A percentile compares a stretch with the other conserved stretches of the same genome.
phyloP scores from a whole-genome alignment of 176 grass and related monocot species.

The Musa troglodytarum region DNA sequence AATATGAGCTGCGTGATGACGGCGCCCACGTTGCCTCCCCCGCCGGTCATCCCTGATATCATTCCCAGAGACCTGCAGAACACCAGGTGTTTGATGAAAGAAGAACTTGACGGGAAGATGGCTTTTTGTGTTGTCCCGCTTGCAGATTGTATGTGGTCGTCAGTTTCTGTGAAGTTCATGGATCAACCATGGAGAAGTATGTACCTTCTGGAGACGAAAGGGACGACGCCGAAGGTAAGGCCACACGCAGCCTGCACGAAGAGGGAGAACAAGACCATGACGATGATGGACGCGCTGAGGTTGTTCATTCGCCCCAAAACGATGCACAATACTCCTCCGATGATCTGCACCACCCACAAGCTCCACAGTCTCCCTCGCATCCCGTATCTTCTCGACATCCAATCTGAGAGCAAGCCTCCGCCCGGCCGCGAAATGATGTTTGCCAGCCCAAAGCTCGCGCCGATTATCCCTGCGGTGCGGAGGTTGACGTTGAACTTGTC shows the following conservation, averaged over 20 bases:
- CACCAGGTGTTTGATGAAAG: neutral
- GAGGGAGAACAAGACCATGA: slow-evolving; percentile 86
- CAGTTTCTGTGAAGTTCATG: too few relatives aligned
- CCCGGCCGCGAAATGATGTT: slow-evolving; percentile 69
- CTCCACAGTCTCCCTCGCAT: slow-evolving; percentile 94
- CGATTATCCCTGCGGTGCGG: slow-evolving; percentile 53
- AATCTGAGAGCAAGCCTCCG: slow-evolving; percentile 64
- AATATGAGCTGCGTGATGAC: slow-evolving; percentile 88
- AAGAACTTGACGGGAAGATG: neutral
- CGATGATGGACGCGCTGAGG: slow-evolving; percentile 34
- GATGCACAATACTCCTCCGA: slow-evolving; percentile 56
- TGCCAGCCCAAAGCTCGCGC: slow-evolving; percentile 80
- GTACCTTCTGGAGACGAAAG: slow-evolving; percentile 64
- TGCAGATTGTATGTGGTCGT: too few relatives aligned
- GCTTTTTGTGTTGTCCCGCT: too few relatives aligned
- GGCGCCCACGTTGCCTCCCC: slow-evolving; percentile 69
- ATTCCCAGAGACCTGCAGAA: slow-evolving; percentile 55
- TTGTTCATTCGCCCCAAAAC: slow-evolving; percentile 41
- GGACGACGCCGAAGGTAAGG: slow-evolving; percentile 78
- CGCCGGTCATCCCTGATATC: slow-evolving; percentile 85
- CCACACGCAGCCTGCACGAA: slow-evolving; percentile 80
- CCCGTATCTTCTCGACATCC: slow-evolving; percentile 47
- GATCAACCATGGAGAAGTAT: neutral
- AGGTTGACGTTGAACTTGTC: slow-evolving; percentile 78
- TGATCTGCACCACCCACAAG: slow-evolving; percentile 63